phyloP scores from a whole-genome alignment of 139 green algal species.

The Chara braunii region DNA sequence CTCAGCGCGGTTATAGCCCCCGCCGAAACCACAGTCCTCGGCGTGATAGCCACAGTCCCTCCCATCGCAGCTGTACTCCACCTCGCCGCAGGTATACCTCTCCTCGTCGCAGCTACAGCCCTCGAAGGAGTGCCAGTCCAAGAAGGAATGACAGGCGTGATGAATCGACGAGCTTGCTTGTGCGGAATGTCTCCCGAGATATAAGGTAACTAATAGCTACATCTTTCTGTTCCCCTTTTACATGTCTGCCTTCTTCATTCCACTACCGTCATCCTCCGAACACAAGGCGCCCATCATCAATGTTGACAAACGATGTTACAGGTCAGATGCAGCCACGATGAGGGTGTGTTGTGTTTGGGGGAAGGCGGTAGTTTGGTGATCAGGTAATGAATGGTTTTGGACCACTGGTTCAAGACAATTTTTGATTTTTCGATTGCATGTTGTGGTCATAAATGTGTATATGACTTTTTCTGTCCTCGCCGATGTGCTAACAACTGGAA shows the following conservation, averaged over 20 bases:
- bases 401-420: no score
- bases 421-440: no score
- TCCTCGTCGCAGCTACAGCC: no score
- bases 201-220: constrained; percentile 7
- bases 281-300: not conserved
- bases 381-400: no score
- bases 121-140: not conserved
- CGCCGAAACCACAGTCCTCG: not conserved
- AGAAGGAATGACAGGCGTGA: not conserved
- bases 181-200: constrained; percentile 31
- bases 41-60: not conserved
- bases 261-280: no score
- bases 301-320: not conserved
- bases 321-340: not conserved
- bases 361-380: no score
- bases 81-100: no score
- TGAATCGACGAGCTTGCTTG: constrained; percentile 25
- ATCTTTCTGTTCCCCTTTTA: constrained; percentile 5
- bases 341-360: constrained; percentile 5
- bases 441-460: no score
- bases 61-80: no score
- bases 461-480: no score
- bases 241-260: constrained; percentile 9
- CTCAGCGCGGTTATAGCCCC: not conserved
- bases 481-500: no score